Evolutionary conservation across 2,329 filamentous ascomycete species (phyloP).

Genomic region (Lecanicillium sp.): DNA sequence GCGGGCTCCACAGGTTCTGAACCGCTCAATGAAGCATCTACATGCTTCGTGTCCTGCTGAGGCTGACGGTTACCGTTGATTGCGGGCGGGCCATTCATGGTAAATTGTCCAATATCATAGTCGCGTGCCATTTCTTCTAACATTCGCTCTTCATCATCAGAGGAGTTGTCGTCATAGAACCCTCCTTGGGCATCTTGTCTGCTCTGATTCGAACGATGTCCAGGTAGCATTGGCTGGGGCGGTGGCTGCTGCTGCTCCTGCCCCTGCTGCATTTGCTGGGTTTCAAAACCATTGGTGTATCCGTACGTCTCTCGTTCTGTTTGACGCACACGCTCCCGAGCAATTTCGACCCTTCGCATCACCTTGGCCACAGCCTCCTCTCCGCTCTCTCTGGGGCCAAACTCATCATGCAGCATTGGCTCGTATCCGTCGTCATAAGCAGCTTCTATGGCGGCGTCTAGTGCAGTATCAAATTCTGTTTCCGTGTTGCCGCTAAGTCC

Average conservation of each 20-base stretch:
- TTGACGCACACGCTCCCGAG: conserved; percentile 67
- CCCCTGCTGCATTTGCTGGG: conserved; percentile 25
- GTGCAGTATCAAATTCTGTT: conserved; percentile 84
- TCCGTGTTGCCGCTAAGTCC: conserved; percentile 65
- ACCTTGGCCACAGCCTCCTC: conserved; percentile 44
- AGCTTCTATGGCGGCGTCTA: conserved; percentile 92
- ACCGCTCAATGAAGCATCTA: conserved; percentile 42
- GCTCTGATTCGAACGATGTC: no score
- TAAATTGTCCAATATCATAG: conserved; percentile 75
- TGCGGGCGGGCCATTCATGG: conserved; percentile 40
- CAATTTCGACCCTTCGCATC: conserved; percentile 61
- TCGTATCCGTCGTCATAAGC: conserved; percentile 91
- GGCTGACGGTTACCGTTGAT: conserved; percentile 45
- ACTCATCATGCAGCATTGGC: conserved; percentile 48
- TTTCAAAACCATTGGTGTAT: conserved; percentile 30
- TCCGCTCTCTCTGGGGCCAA: conserved; percentile 28
- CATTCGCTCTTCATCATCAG: conserved; percentile 66
- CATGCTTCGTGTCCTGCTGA: conserved; percentile 59
- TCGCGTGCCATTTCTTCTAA: conserved; percentile 83
- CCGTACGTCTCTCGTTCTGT: conserved; percentile 57
- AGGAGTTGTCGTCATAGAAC: conserved; percentile 55
- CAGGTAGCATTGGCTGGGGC: background rate
- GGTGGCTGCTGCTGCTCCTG: no score
- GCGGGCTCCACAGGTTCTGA: conserved; percentile 40
- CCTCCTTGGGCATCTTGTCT: conserved; percentile 33